Percentiles rank a stretch among this genome's conserved stretches.
Evolutionary conservation across 495 filamentous ascomycete species (phyloP).

Genomic region (Stereocaulon alpinum): DNA sequence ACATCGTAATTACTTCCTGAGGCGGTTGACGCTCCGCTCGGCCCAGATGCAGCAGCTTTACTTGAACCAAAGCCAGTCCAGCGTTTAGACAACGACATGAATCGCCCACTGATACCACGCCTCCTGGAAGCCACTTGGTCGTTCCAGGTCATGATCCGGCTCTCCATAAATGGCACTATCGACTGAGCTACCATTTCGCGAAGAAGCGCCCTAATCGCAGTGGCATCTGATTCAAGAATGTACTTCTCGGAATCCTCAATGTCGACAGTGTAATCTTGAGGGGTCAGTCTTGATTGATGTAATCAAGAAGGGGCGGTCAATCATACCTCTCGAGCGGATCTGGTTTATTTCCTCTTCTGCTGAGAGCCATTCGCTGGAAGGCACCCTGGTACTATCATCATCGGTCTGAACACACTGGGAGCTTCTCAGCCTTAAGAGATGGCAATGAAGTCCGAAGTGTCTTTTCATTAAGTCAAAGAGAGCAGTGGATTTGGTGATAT

Average conservation of each 20-base stretch:
- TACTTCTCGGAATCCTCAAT: slow-evolving; percentile 62
- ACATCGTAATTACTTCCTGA: slow-evolving; percentile 63
- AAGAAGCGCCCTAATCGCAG: slow-evolving; percentile 74
- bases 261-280: slow-evolving; percentile 35
- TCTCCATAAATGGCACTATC: slow-evolving; percentile 90
- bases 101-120: slow-evolving; percentile 75
- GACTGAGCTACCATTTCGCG: slow-evolving; percentile 90
- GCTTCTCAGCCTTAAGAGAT: slow-evolving; percentile 75
- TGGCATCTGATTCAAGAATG: slow-evolving; percentile 84
- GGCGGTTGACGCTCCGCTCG: slow-evolving; percentile 33
- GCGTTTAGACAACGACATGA: slow-evolving; percentile 83
- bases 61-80: slow-evolving; percentile 69
- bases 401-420: slow-evolving; percentile 80
- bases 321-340: slow-evolving; percentile 51
- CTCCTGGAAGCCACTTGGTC: slow-evolving; percentile 90
- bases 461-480: slow-evolving; percentile 97
- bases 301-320: slow-evolving; percentile 6
- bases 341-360: slow-evolving; percentile 73
- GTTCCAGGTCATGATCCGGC: slow-evolving; percentile 82
- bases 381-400: slow-evolving; percentile 77
- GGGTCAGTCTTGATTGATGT: slow-evolving; percentile 14
- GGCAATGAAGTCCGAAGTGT: slow-evolving; percentile 91
- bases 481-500: slow-evolving; percentile 76
- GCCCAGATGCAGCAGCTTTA: slow-evolving; percentile 27
- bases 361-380: slow-evolving; percentile 77